Conservation (phyloP, 2,329 filamentous ascomycete genomes). For the Trichoderma aggressivum region DNA sequence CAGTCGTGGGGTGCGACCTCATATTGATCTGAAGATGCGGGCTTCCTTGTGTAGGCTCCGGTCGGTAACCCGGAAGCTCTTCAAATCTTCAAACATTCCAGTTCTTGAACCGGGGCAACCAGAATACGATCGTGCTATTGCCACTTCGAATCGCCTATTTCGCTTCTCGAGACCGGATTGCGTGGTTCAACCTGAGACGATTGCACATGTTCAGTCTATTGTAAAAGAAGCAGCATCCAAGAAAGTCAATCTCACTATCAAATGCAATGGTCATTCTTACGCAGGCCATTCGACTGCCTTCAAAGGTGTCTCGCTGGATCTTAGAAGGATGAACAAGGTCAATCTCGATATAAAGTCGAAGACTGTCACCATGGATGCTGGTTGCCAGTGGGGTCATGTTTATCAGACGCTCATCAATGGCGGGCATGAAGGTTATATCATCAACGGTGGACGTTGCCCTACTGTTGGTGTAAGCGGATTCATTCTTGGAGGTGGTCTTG, state of each 20-base stretch:
- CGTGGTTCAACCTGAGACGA: background rate
- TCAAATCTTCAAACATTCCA: background rate
- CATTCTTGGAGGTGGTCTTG: conserved; percentile 35
- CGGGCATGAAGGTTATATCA: conserved; percentile 21
- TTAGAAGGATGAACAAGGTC: background rate
- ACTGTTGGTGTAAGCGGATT: conserved; percentile 37
- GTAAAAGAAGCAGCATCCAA: background rate
- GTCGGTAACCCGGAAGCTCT: background rate
- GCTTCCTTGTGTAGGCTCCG: background rate
- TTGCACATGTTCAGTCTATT: background rate
- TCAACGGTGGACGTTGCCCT: conserved; percentile 32
- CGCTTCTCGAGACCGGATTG: background rate
- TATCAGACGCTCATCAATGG: conserved; percentile 27
- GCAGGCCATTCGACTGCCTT: background rate
- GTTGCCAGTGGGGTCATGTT: conserved; percentile 28
- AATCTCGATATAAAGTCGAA: background rate
- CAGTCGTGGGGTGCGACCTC: background rate
- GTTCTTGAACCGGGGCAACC: background rate
- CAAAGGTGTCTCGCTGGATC: background rate
- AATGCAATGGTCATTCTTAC: background rate
- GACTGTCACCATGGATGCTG: background rate
- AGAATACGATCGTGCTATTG: background rate
- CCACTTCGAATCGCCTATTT: background rate
- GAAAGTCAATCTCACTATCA: background rate
- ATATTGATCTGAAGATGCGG: background rate